phyloP scores from a whole-genome alignment of 768 basidiomycete genomes.

The Suillus americanus region DNA sequence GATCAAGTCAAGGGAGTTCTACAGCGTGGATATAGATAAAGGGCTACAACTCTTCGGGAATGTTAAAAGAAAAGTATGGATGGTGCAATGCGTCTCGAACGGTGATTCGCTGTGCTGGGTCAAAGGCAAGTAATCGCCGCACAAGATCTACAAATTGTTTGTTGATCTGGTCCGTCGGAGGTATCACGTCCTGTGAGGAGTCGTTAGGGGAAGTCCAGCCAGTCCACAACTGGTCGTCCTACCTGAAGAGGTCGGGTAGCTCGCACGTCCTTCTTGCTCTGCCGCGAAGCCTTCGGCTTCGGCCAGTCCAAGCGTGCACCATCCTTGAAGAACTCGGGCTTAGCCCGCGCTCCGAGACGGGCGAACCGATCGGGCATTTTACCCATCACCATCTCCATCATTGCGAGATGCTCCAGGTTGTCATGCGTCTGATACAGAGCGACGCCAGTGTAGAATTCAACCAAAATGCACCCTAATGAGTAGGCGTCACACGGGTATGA shows the following conservation, averaged over 20 bases:
- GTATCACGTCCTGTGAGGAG: constrained; percentile 73
- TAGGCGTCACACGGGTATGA: constrained; percentile 98
- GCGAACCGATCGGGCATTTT: constrained; percentile 91
- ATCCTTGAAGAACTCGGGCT: constrained; percentile 93
- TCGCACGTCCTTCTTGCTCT: constrained; percentile 93
- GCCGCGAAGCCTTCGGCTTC: constrained; percentile 79
- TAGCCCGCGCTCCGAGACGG: constrained; percentile 70
- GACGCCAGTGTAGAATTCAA: constrained; percentile 96
- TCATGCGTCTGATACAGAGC: constrained; percentile 99
- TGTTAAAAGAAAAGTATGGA: constrained; percentile 75
- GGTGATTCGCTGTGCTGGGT: constrained; percentile 84
- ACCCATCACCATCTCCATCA: constrained; percentile 99
- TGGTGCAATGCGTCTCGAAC: constrained; percentile 88
- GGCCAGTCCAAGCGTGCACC: constrained; percentile 89
- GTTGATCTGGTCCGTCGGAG: constrained; percentile 70
- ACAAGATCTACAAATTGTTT: constrained; percentile 87
- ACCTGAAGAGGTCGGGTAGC: constrained; percentile 79
- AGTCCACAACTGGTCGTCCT: constrained; percentile 25
- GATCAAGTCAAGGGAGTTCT: constrained; percentile 24
- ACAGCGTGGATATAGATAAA: constrained; percentile 35
- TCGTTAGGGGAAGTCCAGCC: neutral
- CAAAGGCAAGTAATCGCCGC: constrained; percentile 83
- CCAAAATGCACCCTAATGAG: constrained; percentile 96
- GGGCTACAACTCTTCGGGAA: constrained; percentile 66
- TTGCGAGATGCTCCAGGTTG: constrained; percentile 97